Conservation (phyloP, 192 early-diverging fungal genomes). For the Spinellus fusiger region DNA sequence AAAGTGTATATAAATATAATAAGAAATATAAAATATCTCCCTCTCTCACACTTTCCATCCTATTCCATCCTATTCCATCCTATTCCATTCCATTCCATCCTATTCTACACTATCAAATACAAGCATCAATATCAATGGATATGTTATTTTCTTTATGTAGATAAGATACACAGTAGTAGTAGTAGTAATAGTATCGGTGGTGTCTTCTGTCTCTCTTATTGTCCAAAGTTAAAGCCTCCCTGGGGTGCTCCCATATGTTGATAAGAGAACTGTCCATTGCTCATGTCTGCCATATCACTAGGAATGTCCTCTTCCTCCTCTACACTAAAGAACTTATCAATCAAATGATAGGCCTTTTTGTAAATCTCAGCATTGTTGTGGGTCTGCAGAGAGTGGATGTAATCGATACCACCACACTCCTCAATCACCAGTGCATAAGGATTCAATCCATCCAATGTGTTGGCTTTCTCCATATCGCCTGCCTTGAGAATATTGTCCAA, state of each 20-base stretch:
- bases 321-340: slow-evolving; percentile 91
- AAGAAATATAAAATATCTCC: not conserved
- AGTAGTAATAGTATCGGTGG: too few relatives aligned
- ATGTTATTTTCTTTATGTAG: too few relatives aligned
- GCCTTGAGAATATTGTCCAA: slow-evolving; percentile 97
- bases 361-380: slow-evolving; percentile 97
- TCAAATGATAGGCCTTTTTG: slow-evolving; percentile 91
- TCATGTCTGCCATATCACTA: slow-evolving; percentile 59
- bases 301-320: slow-evolving; percentile 84
- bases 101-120: not conserved
- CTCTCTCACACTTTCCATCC: not conserved
- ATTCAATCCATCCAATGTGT: slow-evolving; percentile 60
- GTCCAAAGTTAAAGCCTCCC: slow-evolving; percentile 79
- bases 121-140: too few relatives aligned
- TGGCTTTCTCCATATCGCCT: slow-evolving; percentile 78
- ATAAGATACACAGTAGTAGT: too few relatives aligned
- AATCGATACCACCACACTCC: slow-evolving; percentile 91
- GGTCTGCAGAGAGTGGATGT: slow-evolving; percentile 89
- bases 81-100: not conserved
- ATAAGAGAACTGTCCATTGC: slow-evolving; percentile 82
- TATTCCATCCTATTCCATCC: not conserved
- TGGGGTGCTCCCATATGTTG: slow-evolving; percentile 61
- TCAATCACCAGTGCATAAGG: slow-evolving; percentile 87
- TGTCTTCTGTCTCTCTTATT: too few relatives aligned
- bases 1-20: not conserved